Evolutionary conservation across 2,329 filamentous ascomycete genomes (phyloP), one percentile per base, ranked within the genome.

Genomic region (Trichoderma gracile): DNA sequence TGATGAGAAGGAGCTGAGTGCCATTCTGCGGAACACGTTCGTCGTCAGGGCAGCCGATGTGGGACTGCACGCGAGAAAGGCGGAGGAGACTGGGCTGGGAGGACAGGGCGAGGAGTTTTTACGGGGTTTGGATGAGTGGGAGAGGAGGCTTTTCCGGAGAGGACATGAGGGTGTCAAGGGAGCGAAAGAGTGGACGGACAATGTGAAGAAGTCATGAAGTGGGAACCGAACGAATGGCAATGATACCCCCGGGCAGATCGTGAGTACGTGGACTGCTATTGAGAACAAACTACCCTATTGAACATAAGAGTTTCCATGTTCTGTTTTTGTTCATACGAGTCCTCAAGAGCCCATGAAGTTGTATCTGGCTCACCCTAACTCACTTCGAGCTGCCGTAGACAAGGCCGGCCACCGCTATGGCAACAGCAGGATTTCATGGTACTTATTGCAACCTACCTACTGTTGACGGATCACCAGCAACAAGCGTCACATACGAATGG

Each of bases 1-100:
- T 67, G 93, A 97, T 65, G 93, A 97, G 75, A 75, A 76, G 50
- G 85, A 86, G 66, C 88, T 97, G 63, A 91, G 92, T 63, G 85
- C 91, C 68, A 86, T 95, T 21, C 75, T 94, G 69, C 83, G 85
- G 63, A 82, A 89, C 80, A 93, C 92, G 0, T 98, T 96, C 77
- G 92, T 93, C 69, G 83, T 86, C 56, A 84, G 95, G 55, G 91
- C 93, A 0, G 84, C 86, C 1, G 92, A 96, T 67, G 91, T 98
- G 57, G 91, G 91, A 6, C 86, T 98, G 73, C 92, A 97, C 74
- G 94, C 93, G 2, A 87, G 93, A 69, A 97, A 97, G 77, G 89
- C 90, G 3, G 89, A 89, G 15, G 89, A 89, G 12, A 78, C 72
- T 40, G 79, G 72, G 30, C 78, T 83, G 14, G 78, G 85, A 76